Evolutionary conservation across 2,329 filamentous ascomycete genomes (phyloP).

Genomic region (Zymoseptoria ardabiliae): DNA sequence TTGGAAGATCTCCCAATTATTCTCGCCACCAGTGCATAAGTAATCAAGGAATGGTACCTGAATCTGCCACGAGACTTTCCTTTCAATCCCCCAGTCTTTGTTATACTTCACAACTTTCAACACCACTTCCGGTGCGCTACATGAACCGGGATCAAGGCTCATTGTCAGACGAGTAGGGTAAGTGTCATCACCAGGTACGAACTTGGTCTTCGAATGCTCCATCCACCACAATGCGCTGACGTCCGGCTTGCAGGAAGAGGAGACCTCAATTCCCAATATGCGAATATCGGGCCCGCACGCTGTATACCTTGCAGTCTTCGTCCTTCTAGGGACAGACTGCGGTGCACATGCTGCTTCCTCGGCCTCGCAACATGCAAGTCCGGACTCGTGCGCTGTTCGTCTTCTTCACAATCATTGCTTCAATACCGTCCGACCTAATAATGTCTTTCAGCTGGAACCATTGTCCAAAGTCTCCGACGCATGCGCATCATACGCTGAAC

Average conservation of each 20-base stretch:
- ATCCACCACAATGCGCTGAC: slow-evolving; percentile 10
- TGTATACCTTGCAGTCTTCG: slow-evolving; percentile 57
- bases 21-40: background rate
- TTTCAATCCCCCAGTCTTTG: background rate
- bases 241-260: slow-evolving; percentile 10
- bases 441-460: slow-evolving; percentile 65
- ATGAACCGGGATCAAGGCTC: slow-evolving; percentile 7
- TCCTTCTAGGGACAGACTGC: slow-evolving; percentile 45
- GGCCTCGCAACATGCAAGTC: slow-evolving; percentile 28
- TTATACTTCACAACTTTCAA: slow-evolving; percentile 5
- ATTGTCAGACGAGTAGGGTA: slow-evolving; percentile 1
- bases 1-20: background rate
- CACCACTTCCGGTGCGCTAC: slow-evolving; percentile 5
- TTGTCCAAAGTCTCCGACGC: slow-evolving; percentile 86
- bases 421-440: slow-evolving; percentile 24
- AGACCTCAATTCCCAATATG: slow-evolving; percentile 13
- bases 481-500: slow-evolving; percentile 84
- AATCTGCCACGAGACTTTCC: background rate
- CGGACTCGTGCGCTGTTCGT: slow-evolving; percentile 52
- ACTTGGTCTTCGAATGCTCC: background rate
- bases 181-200: slow-evolving; percentile 5
- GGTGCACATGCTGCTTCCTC: slow-evolving; percentile 31
- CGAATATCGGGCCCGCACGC: slow-evolving; percentile 15
- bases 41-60: background rate
- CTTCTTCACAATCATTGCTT: background rate